Conservation (phyloP, 78 protist species). For the Tieghemostelium lacteum region DNA sequence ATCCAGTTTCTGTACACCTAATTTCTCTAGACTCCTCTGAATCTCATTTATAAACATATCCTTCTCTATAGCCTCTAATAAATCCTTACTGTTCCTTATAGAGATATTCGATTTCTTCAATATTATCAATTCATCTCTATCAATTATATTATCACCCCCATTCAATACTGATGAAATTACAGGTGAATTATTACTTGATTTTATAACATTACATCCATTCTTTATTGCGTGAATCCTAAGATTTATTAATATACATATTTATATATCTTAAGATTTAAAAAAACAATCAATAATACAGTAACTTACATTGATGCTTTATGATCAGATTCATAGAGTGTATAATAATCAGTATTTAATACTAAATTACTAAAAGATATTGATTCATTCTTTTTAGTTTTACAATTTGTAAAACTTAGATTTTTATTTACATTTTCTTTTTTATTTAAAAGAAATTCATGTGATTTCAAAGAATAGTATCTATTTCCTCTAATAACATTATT, state of each 20-base stretch:
- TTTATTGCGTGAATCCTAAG: constrained; percentile 28
- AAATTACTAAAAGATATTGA: background rate
- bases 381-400: background rate
- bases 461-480: no score
- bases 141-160: constrained; percentile 4
- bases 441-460: no score
- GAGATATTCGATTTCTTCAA: constrained; percentile 23
- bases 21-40: background rate
- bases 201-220: constrained; percentile 72
- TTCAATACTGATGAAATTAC: background rate
- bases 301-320: constrained; percentile 55
- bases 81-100: background rate
- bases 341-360: constrained; percentile 19
- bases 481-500: no score
- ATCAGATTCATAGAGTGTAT: constrained; percentile 23
- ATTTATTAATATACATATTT: background rate
- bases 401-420: background rate
- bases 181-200: constrained; percentile 17
- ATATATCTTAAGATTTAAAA: background rate
- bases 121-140: background rate
- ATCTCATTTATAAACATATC: background rate
- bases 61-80: background rate
- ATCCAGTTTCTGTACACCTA: constrained; percentile 5
- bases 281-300: background rate
- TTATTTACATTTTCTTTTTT: no score